Conservation (phyloP, 768 basidiomycete genomes). For the Sarcodon sp. region DNA sequence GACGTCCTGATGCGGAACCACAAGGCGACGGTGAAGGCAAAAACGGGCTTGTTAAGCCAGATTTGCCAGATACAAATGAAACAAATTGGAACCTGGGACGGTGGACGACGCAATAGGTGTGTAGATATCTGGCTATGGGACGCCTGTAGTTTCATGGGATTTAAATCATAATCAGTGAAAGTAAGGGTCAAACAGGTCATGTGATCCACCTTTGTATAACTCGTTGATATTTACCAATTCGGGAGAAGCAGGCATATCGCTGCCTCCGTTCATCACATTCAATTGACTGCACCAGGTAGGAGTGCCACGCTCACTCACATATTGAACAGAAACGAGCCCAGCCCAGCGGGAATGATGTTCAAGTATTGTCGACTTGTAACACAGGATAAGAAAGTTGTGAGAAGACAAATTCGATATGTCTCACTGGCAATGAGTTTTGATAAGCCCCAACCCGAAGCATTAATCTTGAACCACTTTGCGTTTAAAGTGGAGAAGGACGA, state of each 20-base stretch:
- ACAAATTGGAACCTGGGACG: constrained; percentile 13
- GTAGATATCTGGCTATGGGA: too few species aligned
- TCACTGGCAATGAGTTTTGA: constrained; percentile 28
- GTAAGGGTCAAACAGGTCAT: too few species aligned
- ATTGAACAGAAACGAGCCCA: constrained; percentile 33
- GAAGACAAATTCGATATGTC: constrained; percentile 6
- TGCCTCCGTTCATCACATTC: constrained; percentile 14
- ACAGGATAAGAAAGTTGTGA: background rate
- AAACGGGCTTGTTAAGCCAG: background rate
- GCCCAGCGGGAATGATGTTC: constrained; percentile 31
- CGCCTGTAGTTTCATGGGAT: too few species aligned
- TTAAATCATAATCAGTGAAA: too few species aligned
- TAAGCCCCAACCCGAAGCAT: constrained; percentile 33
- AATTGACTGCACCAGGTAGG: constrained; percentile 14
- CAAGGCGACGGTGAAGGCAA: constrained; percentile 1
- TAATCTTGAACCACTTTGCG: constrained; percentile 37
- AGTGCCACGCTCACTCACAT: constrained; percentile 32
- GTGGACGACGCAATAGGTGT: constrained; percentile 10
- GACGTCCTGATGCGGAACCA: too few species aligned
- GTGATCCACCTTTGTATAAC: constrained; percentile 9
- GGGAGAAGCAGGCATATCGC: constrained; percentile 9
- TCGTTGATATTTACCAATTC: constrained; percentile 13
- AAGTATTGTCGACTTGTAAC: constrained; percentile 14
- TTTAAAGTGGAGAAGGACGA: constrained; percentile 16
- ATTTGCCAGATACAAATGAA: background rate